phyloP scores from a whole-genome alignment of 2,329 filamentous ascomycete genomes.

The Trichoderma arundinaceum region DNA sequence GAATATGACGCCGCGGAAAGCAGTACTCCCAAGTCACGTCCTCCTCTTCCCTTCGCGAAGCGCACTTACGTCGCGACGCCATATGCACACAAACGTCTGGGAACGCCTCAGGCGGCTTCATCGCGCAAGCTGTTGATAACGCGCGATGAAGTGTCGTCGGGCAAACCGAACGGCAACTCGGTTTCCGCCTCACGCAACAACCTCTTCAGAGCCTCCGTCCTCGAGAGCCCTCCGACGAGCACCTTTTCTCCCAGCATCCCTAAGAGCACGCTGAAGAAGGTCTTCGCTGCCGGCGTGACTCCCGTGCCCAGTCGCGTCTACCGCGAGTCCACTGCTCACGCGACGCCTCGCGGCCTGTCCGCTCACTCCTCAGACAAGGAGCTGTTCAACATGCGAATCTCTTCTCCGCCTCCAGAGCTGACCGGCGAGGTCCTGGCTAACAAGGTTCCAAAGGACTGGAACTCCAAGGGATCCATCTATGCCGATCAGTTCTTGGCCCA shows the following conservation, averaged over 20 bases:
- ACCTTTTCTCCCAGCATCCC: slow-evolving; percentile 55
- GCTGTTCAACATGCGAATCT: slow-evolving; percentile 64
- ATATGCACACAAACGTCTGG: slow-evolving; percentile 43
- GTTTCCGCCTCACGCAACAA: slow-evolving; percentile 50
- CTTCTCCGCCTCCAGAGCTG: slow-evolving; percentile 61
- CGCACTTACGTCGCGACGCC: slow-evolving; percentile 50
- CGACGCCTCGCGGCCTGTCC: slow-evolving; percentile 56
- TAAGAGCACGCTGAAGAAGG: slow-evolving; percentile 53
- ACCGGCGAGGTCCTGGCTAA: slow-evolving; percentile 61
- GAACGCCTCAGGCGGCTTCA: slow-evolving; percentile 48
- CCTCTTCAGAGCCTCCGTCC: slow-evolving; percentile 50
- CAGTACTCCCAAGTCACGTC: slow-evolving; percentile 48
- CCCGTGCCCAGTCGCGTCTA: slow-evolving; percentile 51
- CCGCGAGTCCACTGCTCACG: slow-evolving; percentile 54
- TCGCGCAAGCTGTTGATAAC: slow-evolving; percentile 45
- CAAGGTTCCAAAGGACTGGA: slow-evolving; percentile 59
- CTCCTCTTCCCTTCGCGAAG: slow-evolving; percentile 52
- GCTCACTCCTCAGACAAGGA: slow-evolving; percentile 56
- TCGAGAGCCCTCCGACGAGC: slow-evolving; percentile 43
- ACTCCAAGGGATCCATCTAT: slow-evolving; percentile 60
- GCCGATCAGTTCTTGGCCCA: slow-evolving; percentile 64
- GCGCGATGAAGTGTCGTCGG: slow-evolving; percentile 41
- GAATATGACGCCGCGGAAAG: slow-evolving; percentile 44
- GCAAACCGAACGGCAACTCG: slow-evolving; percentile 45
- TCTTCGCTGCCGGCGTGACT: slow-evolving; percentile 54